Base-by-base conservation (phyloP, 2,329 filamentous ascomycete genomes). In the Tolypocladium paradoxum region DNA sequence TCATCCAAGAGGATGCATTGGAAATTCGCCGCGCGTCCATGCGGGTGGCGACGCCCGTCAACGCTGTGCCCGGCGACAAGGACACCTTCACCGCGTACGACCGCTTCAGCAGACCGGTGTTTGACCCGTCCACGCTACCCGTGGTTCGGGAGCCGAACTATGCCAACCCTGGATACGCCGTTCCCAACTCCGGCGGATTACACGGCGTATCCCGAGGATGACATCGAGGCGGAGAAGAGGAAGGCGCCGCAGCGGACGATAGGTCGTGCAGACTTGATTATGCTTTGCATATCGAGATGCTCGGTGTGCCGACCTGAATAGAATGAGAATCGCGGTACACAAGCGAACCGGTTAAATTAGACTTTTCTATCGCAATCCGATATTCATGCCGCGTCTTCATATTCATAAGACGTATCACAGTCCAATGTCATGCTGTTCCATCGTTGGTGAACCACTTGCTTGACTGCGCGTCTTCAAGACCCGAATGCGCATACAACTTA, bases 11-110 rank as follows among this genome's bases (percentile, higher is more conserved):
- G 4, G 69, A 76, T 22, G 70, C 69, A 2, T 63, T 71, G 1
- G 61, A 68, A 12, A 62, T 75, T 16, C 64, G 68, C 14, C 68
- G 73, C 33, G 59, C 64, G 46, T 72, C 70, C 3, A 63, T 69
- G 3, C 56, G 53, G 5, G 64, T 65, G 4, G 57, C 60, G 3
- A 59, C 59, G 2, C 72, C 73, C 0, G 59, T 64, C 14, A 74
- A 75, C 53, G 74, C 73, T 20, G 62, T 71, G 0, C 63, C 67
- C 0, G 58, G 37, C 11, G 69, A 73, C 47, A 53, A 54, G 6
- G 60, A 69, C 4, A 69, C 64, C 4, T 74, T 76, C 50, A 68
- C 75, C 36, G 71, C 71, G 1, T 76, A 74, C 59, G 77, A 77
- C 58, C 72, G 75, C 48, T 77, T 77, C 64, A 74, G 69, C 16